phyloP scores from a whole-genome alignment of 2,329 filamentous ascomycete genomes.

The Sarocladium oryzae region DNA sequence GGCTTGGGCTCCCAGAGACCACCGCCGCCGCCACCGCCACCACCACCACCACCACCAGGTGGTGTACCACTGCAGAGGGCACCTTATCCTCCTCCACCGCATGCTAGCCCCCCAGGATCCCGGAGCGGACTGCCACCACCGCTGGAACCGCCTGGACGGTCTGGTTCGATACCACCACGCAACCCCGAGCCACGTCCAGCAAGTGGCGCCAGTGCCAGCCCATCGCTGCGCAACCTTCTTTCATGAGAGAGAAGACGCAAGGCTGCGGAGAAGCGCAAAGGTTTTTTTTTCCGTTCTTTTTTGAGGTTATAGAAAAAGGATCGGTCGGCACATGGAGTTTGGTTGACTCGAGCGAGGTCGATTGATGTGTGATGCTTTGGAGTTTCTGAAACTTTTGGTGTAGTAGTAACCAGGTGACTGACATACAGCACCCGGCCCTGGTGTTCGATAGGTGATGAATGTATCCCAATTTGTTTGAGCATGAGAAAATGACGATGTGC shows the following conservation, averaged over 20 bases:
- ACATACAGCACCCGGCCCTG: too few relatives aligned
- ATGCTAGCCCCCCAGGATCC: constrained; percentile 39
- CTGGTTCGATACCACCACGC: constrained; percentile 21
- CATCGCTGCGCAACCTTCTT: constrained; percentile 67
- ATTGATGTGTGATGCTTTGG: neutral
- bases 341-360: neutral
- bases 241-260: constrained; percentile 38
- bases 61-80: constrained; percentile 34
- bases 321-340: neutral
- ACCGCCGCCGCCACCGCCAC: too few relatives aligned
- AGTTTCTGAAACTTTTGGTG: too few relatives aligned
- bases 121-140: constrained; percentile 29
- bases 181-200: constrained; percentile 38
- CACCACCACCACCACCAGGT: too few relatives aligned
- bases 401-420: too few relatives aligned
- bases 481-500: too few relatives aligned
- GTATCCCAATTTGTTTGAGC: too few relatives aligned
- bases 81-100: constrained; percentile 35
- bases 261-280: neutral
- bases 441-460: too few relatives aligned
- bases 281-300: neutral
- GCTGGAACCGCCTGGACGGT: constrained; percentile 20
- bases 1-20: neutral
- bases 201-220: constrained; percentile 69
- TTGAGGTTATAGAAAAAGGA: neutral